A percentile compares a stretch with the other conserved stretches of the same genome.
These are phyloP conservation scores for Penicillium thymicola DNA, from an alignment of 2,329 filamentous ascomycete species.

Conservation along the genomic window DNA sequence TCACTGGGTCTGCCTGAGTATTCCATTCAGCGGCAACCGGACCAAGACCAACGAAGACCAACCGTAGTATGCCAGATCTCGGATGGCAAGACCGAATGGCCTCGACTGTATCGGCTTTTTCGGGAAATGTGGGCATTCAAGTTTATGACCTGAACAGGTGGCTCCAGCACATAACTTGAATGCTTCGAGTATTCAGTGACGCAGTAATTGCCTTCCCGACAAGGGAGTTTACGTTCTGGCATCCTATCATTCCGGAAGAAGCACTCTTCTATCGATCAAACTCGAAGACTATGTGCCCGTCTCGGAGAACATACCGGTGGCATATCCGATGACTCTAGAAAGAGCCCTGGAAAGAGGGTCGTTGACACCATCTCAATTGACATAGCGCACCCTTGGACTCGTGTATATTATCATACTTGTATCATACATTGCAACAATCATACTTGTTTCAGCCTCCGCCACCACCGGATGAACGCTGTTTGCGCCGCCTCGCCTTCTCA, in stretches of 20 bases:
- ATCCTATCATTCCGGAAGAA: background rate
- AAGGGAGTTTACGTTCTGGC: background rate
- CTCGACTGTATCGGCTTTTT: too few species aligned
- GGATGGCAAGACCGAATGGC: too few species aligned
- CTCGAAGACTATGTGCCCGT: background rate
- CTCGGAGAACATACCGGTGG: background rate
- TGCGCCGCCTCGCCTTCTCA: conserved; percentile 14
- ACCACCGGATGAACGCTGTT: conserved; percentile 4
- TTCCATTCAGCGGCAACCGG: background rate
- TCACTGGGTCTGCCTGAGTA: conserved; percentile 24
- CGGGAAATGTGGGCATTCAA: background rate
- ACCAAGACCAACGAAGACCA: background rate
- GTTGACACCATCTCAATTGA: background rate
- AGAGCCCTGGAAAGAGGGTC: background rate
- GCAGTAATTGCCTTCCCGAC: background rate
- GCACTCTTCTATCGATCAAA: background rate
- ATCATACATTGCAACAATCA: background rate
- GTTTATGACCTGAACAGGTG: background rate
- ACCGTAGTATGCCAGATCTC: background rate
- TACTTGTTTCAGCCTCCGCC: conserved; percentile 10
- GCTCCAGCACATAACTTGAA: background rate
- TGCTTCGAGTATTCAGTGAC: background rate
- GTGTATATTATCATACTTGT: background rate
- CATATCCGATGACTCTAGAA: background rate
- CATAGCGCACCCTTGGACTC: background rate